Conservation (phyloP, 1,139 yeast genomes). For the Nadsonia commutata region DNA sequence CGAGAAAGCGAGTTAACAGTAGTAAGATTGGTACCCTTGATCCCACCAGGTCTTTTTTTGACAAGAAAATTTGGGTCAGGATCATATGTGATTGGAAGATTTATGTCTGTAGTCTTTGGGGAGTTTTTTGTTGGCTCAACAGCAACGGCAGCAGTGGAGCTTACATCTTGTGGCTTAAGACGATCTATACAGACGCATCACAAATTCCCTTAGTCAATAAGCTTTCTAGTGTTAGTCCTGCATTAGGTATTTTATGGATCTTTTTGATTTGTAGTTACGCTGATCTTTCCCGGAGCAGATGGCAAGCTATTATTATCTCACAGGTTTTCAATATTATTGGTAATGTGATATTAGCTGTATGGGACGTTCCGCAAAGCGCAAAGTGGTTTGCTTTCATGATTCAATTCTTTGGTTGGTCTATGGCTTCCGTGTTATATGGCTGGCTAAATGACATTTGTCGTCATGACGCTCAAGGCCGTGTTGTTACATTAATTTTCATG, state of each 20-base stretch:
- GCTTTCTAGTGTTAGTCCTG: constrained; percentile 35
- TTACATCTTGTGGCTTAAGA: constrained; percentile 39
- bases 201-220: constrained; percentile 24
- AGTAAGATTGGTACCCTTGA: constrained; percentile 3
- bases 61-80: constrained; percentile 27
- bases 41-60: constrained; percentile 2
- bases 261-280: constrained; percentile 22
- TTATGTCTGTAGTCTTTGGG: constrained; percentile 29
- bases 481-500: constrained; percentile 27
- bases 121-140: constrained; percentile 51
- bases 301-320: constrained; percentile 42
- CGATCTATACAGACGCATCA: constrained; percentile 19
- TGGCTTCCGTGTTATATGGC: constrained; percentile 17
- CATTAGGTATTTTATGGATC: constrained; percentile 36
- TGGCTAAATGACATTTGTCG: constrained; percentile 12
- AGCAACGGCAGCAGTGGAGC: constrained; percentile 36
- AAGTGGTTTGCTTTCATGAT: constrained; percentile 35
- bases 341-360: constrained; percentile 30
- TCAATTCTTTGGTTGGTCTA: constrained; percentile 32
- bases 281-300: constrained; percentile 39
- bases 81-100: constrained; percentile 38
- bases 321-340: constrained; percentile 35
- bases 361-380: constrained; percentile 32
- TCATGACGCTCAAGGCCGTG: constrained; percentile 24
- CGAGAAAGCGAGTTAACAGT: constrained; percentile 35